Base-by-base conservation (phyloP, 2,329 filamentous ascomycete genomes). In the Fusarium piperis region DNA sequence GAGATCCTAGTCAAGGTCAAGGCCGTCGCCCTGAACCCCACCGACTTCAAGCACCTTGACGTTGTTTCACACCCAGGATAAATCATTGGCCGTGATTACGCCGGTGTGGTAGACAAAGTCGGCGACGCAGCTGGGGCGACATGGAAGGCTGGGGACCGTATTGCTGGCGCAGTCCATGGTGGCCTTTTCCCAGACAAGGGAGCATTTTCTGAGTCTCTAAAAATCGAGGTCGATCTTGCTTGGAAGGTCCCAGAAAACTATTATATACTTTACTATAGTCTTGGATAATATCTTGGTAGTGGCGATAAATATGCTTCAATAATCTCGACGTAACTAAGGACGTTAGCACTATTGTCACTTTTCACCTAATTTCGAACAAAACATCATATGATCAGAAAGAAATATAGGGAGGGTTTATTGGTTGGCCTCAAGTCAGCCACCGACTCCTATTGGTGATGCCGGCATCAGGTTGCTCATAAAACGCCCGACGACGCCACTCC, bases 21-120 rank as follows among this genome's bases (percentile, higher is more conserved):
- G 23, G 75, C 78, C 15, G 73, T 81, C 8, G 78, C 77, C 15
- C 69, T 81, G 18, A 81, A 81, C 78, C 65, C 75, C 67, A 62
- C 79, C 6, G 79, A 82, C 67, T 77, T 74, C 48, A 73, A 73
- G 41, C 78, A 79, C 39, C 67, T 83, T 33, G 67, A 75, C 53
- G 16, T 51, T 18, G 51, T 81, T 46, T 78, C 73, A 6, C 79
- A 77, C 12, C 78, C 78, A 1, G 68, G 61, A 15, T 68, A 60
- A 58, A 75, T 79, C 38, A 62, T 79, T 11, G 80, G 81, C 9
- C 76, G 73, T 46, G 80, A 77, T 70, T 79, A 71, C 60, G 74
- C 81, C 13, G 80, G 81, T 13, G 75, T 74, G 18, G 77, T 82
- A 12, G 65, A 75, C 13, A 64, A 78, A 52, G 70, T 81, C 23